Conservation (phyloP, 2,329 filamentous ascomycete species). For the Xylariaceae sp. region DNA sequence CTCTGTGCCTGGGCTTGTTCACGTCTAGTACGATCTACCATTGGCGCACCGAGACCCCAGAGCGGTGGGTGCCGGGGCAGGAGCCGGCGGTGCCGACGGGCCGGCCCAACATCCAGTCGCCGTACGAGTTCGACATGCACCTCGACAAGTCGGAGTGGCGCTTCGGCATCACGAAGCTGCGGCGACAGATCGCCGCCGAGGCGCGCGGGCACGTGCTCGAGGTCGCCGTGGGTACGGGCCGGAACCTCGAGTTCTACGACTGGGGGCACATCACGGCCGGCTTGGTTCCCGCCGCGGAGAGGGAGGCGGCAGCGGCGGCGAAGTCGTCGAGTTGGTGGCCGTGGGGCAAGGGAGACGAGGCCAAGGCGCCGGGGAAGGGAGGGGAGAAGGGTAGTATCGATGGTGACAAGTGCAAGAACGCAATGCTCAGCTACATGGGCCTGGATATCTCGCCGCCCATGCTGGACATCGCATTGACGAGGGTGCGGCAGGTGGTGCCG, state of each 20-base stretch:
- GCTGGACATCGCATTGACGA: conserved; percentile 59
- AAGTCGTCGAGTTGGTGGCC: conserved; percentile 20
- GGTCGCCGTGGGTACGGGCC: conserved; percentile 64
- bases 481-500: conserved; percentile 49
- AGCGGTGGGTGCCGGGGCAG: conserved; percentile 35
- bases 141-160: conserved; percentile 60
- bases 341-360: conserved; percentile 1
- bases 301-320: conserved; percentile 21
- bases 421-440: conserved; percentile 60
- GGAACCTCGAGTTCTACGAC: conserved; percentile 62
- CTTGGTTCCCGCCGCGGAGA: conserved; percentile 21
- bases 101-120: conserved; percentile 52
- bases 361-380: no score
- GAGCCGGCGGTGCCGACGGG: conserved; percentile 49
- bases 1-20: conserved; percentile 52
- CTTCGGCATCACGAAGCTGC: conserved; percentile 57
- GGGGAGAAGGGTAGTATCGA: no score
- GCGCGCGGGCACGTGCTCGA: conserved; percentile 63
- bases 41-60: conserved; percentile 30
- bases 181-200: conserved; percentile 49
- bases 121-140: conserved; percentile 59
- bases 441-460: conserved; percentile 64
- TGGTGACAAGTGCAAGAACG: conserved; percentile 27
- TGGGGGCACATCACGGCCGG: conserved; percentile 46
- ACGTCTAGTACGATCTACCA: conserved; percentile 37